Percentiles rank a stretch among this genome's conserved stretches.
Conservation (phyloP, 2,329 filamentous ascomycete species). For the Coniochaeta sp. region DNA sequence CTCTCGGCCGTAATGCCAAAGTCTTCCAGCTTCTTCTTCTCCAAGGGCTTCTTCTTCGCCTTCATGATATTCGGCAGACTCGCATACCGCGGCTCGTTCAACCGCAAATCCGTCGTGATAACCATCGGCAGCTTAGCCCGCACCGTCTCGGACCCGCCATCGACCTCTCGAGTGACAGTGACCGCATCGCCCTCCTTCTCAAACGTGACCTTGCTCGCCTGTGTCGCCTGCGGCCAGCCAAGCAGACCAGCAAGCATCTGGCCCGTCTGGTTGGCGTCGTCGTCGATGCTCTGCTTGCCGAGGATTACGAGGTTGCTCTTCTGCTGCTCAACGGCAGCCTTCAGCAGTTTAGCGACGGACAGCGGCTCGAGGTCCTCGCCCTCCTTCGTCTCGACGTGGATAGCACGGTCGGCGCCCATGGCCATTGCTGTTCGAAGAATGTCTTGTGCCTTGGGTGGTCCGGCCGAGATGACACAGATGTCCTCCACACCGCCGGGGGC, state of each 20-base stretch:
- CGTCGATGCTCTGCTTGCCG: constrained; percentile 97
- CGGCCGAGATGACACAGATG: constrained; percentile 84
- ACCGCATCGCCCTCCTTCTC: constrained; percentile 56
- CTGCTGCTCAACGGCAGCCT: constrained; percentile 72
- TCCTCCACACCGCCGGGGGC: constrained; percentile 73
- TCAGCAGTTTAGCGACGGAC: constrained; percentile 83
- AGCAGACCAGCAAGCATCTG: constrained; percentile 94
- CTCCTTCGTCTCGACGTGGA: constrained; percentile 78
- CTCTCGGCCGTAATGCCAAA: constrained; percentile 67
- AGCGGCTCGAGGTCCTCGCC: constrained; percentile 78
- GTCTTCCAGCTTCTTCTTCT: constrained; percentile 83
- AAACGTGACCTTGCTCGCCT: constrained; percentile 79
- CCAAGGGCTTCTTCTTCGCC: constrained; percentile 98
- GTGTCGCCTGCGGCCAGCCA: constrained; percentile 90
- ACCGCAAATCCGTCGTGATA: constrained; percentile 85
- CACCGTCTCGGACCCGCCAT: constrained; percentile 89
- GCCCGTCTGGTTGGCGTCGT: constrained; percentile 90
- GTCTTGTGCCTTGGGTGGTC: constrained; percentile 80
- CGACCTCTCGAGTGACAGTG: constrained; percentile 83
- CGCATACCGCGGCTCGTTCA: constrained; percentile 94
- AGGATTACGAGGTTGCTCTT: constrained; percentile 86
- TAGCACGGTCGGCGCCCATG: constrained; percentile 89
- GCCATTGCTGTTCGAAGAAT: constrained; percentile 94
- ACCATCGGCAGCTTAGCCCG: constrained; percentile 81
- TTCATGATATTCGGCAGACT: constrained; percentile 99